Base-by-base conservation (phyloP, 2,329 filamentous ascomycete species). In the Phyllachora maydis region DNA sequence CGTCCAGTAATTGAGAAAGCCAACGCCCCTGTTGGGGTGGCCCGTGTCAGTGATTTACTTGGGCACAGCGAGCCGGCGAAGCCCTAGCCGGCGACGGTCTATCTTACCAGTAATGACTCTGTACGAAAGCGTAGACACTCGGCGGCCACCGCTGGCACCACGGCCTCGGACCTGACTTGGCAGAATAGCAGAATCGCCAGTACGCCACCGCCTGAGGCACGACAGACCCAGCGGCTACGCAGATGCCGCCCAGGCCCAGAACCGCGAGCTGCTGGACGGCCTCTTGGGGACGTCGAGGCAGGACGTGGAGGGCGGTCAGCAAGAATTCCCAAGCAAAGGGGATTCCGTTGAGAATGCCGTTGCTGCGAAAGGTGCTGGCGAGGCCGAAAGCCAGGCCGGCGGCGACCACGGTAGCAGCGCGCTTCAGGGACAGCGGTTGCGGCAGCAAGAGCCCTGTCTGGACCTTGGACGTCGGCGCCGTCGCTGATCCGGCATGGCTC, bases 111-210 rank as follows among this genome's bases (percentile, higher is more conserved):
- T 98, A 95, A 37, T 77, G 57, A 21, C 59, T 58, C 42, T 98
- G 88, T 3, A 95, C 85, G 55, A 76, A 95, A 0, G 68, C 61
- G 47, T 91, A 95, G 29, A 98, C 83, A 42, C 81, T 91, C 4
- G 88, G 88, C 8, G 83, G 32, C n/a, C 49, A 43, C 11, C 53
- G 57, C 11, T 46, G 41, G 43, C 88, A 98, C 88, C 88, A 98
- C 7, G 30, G 28, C 23, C 30, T 23, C 8, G 22, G 24, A 14
- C 20, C 8, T 5, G 5, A 18, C n/a, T 26, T 23, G 7, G 18
- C 24, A 2, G 20, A 31, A 25, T 63, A 27, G 39, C 38, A 92
- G 43, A 73, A 93, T 19, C 65, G 59, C 23, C 45, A 42, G 46
- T 79, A 93, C 3, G 83, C 83, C 17, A 75, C 35, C 22, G 59